A percentile compares a stretch with the other conserved stretches of the same genome.
Conservation (phyloP, 306 rosid species). For the Rosa lucieae region DNA sequence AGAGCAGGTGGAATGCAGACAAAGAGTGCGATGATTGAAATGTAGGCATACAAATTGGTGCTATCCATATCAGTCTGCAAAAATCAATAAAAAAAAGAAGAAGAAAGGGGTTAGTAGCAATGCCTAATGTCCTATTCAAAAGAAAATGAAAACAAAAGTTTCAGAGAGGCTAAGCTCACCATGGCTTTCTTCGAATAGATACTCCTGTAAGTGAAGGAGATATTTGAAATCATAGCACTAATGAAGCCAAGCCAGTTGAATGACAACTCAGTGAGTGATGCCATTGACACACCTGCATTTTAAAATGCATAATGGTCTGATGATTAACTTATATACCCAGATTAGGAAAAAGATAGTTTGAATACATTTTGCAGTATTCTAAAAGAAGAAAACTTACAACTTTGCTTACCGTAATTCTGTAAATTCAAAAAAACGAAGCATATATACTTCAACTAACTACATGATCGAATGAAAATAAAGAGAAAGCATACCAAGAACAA, state of each 20-base stretch:
- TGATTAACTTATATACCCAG: not conserved
- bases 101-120: not conserved
- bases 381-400: not conserved
- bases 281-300: conserved; percentile 55
- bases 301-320: not conserved
- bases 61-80: conserved; percentile 97
- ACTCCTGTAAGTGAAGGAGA: conserved; percentile 62
- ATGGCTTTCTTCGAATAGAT: conserved; percentile 91
- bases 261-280: conserved; percentile 59
- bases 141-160: conserved; percentile 9
- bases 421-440: not conserved
- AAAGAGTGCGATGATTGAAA: conserved; percentile 85
- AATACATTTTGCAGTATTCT: not conserved
- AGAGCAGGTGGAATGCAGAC: conserved; percentile 91
- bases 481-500: conserved; percentile 44
- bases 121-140: not conserved
- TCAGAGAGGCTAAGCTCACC: conserved; percentile 45
- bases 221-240: conserved; percentile 64
- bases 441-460: not conserved
- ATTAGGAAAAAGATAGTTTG: not conserved
- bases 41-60: conserved; percentile 89
- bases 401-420: too few species aligned
- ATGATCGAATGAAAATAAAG: not conserved
- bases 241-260: conserved; percentile 60
- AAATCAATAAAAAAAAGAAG: not conserved